Evolutionary conservation across 306 rosid species (phyloP).

Genomic region (Cotoneaster glaucophyllus): DNA sequence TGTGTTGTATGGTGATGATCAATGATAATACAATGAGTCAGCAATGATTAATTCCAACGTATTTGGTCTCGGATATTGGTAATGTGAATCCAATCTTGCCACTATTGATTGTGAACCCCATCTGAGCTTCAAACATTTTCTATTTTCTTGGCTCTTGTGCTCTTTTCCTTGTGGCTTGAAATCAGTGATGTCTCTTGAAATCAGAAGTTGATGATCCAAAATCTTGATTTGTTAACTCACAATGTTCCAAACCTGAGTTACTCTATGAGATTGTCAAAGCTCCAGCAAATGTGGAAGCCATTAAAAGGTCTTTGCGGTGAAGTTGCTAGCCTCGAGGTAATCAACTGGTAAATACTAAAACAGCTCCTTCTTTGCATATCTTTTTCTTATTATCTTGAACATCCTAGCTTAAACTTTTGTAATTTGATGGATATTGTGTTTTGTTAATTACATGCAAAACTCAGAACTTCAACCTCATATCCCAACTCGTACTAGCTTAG

Average conservation of each 20-base stretch:
- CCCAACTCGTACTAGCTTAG: background rate
- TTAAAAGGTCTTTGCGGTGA: constrained; percentile 15
- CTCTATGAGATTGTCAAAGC: background rate
- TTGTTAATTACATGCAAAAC: background rate
- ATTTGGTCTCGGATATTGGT: background rate
- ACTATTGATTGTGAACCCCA: background rate
- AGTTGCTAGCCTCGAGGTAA: constrained; percentile 27
- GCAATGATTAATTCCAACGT: background rate
- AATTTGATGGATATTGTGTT: background rate
- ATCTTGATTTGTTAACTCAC: constrained; percentile 3
- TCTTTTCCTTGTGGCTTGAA: background rate
- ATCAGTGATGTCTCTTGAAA: background rate
- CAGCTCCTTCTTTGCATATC: background rate
- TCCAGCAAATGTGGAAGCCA: constrained; percentile 18
- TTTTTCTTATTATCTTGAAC: background rate
- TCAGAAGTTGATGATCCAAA: constrained; percentile 10
- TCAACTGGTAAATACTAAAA: background rate
- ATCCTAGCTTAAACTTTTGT: background rate
- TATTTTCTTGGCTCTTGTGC: background rate
- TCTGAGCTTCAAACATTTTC: background rate
- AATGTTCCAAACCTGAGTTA: constrained; percentile 14
- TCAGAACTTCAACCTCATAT: background rate
- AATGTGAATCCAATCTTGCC: background rate
- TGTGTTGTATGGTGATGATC: background rate
- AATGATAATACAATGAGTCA: background rate